Base-by-base conservation (phyloP, 2,329 filamentous ascomycete species). In the Magnaporthales sp. region DNA sequence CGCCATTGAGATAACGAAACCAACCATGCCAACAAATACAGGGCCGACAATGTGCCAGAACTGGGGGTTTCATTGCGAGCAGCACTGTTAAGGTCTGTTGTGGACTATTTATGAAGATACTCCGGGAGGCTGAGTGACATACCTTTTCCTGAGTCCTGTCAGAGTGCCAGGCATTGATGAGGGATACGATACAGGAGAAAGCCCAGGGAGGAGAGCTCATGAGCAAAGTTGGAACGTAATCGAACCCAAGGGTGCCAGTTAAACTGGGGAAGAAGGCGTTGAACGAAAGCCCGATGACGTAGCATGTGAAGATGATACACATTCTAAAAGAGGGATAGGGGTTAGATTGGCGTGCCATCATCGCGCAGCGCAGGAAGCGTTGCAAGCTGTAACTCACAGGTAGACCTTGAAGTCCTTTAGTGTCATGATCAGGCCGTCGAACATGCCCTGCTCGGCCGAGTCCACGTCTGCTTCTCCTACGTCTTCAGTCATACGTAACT, bases 401-500 rank as follows among this genome's bases (percentile, higher is more conserved):
- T 87, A 88, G 70, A 87, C 84, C 77, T 87, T 88, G 68, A 77
- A 19, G 69, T 89, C 86, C 72, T 83, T 84, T 63, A 86, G 72
- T 0, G 85, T 84, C 80, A 88, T 83, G 66, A 81, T 76, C 30
- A 86, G 73, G 15, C 86, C 86, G 8, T 80, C 79, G 66, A 85
- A 81, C 1, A 78, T 72, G 3, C 81, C 80, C 70, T 84, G 78
- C n/a, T 80, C 79, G 0, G 77, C 75, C 0, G 77, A 77, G 70
- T 86, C 84, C 9, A 75, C 75, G 67, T 86, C 83, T 1, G 81
- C 81, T 73, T 85, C 83, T 62, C 84, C 84, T 0, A 84, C 82
- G 69, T 86, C 84, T 73, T 86, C 83, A 4, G 81, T 71, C 77
- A 86, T 82, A 31, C 84, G 79, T 58, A 84, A 73, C 72, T 85